Conservation (phyloP, 2,329 filamentous ascomycete species). For the Fusarium sp. region DNA sequence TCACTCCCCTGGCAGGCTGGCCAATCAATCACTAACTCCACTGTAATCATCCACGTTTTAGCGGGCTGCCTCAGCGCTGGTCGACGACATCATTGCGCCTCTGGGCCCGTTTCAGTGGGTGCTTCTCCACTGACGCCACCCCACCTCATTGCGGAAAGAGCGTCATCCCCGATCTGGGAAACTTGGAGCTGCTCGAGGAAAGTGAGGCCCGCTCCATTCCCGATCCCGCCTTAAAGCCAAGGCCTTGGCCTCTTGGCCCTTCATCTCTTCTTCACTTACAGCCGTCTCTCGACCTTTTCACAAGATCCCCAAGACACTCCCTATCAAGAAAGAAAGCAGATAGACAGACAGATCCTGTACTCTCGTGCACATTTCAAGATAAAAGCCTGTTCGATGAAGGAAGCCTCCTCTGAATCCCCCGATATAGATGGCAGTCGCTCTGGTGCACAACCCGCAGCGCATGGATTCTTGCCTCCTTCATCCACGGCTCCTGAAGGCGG, state of each 20-base stretch:
- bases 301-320: slow-evolving; percentile 32
- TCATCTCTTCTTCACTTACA: slow-evolving; percentile 21
- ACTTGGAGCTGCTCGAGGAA: not conserved
- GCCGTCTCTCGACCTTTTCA: slow-evolving; percentile 1
- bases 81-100: slow-evolving; percentile 10
- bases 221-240: slow-evolving; percentile 39
- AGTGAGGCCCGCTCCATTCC: slow-evolving; percentile 5
- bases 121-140: slow-evolving; percentile 32
- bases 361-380: slow-evolving; percentile 10
- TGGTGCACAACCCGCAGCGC: slow-evolving; percentile 65
- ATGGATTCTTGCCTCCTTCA: slow-evolving; percentile 56
- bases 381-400: slow-evolving; percentile 69
- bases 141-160: not conserved
- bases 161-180: slow-evolving; percentile 25
- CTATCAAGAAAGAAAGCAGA: slow-evolving; percentile 24
- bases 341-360: slow-evolving; percentile 1
- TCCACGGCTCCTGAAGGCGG: slow-evolving; percentile 7
- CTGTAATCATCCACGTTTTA: not conserved
- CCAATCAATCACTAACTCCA: slow-evolving; percentile 22
- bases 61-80: slow-evolving; percentile 6
- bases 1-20: slow-evolving; percentile 14
- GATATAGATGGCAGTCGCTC: slow-evolving; percentile 68
- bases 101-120: not conserved
- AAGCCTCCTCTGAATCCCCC: slow-evolving; percentile 65
- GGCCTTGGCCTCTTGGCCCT: slow-evolving; percentile 26